phyloP scores from a whole-genome alignment of 2,329 filamentous ascomycete genomes.

The Diaporthe vaccinii region DNA sequence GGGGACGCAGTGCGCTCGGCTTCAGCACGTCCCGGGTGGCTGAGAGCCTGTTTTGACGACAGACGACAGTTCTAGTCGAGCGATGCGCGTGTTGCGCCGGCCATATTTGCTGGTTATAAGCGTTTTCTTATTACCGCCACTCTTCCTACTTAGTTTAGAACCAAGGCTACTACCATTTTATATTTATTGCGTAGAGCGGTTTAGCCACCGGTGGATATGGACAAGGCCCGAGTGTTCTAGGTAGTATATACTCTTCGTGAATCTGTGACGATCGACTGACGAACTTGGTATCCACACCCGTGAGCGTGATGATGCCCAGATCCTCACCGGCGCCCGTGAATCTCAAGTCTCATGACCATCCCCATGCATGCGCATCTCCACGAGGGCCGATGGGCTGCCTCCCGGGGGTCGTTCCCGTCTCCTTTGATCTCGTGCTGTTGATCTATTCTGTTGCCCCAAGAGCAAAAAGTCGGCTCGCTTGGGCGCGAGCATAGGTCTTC shows the following conservation, averaged over 20 bases:
- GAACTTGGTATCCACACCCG: neutral
- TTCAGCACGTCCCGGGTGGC: slow-evolving; percentile 24
- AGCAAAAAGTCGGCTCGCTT: neutral
- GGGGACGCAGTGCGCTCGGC: neutral
- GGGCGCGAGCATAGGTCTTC: neutral
- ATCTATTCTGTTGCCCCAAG: neutral
- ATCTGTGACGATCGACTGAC: neutral
- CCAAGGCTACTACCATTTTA: neutral
- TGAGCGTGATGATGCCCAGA: neutral
- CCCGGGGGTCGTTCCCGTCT: neutral
- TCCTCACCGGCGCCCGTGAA: neutral
- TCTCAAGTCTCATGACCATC: slow-evolving; percentile 6
- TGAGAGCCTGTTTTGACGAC: slow-evolving; percentile 28
- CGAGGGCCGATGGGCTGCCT: neutral
- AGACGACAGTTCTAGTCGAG: no score
- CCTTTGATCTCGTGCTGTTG: neutral
- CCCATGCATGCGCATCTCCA: slow-evolving; percentile 1
- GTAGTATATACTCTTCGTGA: neutral
- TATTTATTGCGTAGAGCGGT: no score
- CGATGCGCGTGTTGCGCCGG: slow-evolving; percentile 1
- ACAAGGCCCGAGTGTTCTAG: neutral
- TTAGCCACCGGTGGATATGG: neutral
- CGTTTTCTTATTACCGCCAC: neutral
- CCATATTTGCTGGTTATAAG: neutral
- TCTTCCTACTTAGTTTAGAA: neutral